Evolutionary conservation across 2,329 filamentous ascomycete genomes (phyloP).

Genomic region (Orbilia javanica): DNA sequence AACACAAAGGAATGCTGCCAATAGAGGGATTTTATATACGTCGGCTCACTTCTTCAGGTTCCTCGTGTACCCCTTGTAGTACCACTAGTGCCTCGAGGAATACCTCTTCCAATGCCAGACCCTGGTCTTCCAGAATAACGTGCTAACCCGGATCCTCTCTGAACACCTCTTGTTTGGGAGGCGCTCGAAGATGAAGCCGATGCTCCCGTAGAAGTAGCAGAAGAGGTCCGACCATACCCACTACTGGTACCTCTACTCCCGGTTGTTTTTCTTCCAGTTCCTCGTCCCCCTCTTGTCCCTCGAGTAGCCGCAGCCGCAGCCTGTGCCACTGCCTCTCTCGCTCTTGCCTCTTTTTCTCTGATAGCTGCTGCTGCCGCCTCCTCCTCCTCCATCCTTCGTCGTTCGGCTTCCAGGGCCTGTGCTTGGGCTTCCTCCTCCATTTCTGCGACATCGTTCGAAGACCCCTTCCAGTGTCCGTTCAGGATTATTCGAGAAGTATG

Average conservation of each 20-base stretch:
- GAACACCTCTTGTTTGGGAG: constrained; percentile 35
- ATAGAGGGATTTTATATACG: constrained; percentile 28
- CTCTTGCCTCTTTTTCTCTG: constrained; percentile 67
- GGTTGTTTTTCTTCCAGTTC: constrained; percentile 55
- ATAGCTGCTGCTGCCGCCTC: constrained; percentile 80
- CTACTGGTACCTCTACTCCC: constrained; percentile 42
- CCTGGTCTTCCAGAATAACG: constrained; percentile 56
- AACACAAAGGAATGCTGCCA: constrained; percentile 2
- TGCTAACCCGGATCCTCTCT: constrained; percentile 41
- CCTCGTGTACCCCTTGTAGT: constrained; percentile 36
- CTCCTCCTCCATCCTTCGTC: constrained; percentile 82
- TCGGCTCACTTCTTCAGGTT: neutral
- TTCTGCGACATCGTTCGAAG: constrained; percentile 85
- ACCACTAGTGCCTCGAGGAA: constrained; percentile 65
- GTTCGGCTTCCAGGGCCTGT: constrained; percentile 81
- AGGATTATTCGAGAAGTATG: constrained; percentile 94
- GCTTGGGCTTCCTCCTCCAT: constrained; percentile 82
- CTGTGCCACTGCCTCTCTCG: constrained; percentile 63
- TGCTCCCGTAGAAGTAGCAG: neutral
- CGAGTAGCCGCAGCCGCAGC: constrained; percentile 60
- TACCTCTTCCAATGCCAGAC: constrained; percentile 64
- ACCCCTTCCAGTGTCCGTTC: constrained; percentile 89
- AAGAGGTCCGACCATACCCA: constrained; percentile 24
- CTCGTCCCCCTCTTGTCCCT: constrained; percentile 15
- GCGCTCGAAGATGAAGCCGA: constrained; percentile 29